Evolutionary conservation across 176 grass and related monocot genomes (phyloP).

Genomic region (Oryza meyeriana): DNA sequence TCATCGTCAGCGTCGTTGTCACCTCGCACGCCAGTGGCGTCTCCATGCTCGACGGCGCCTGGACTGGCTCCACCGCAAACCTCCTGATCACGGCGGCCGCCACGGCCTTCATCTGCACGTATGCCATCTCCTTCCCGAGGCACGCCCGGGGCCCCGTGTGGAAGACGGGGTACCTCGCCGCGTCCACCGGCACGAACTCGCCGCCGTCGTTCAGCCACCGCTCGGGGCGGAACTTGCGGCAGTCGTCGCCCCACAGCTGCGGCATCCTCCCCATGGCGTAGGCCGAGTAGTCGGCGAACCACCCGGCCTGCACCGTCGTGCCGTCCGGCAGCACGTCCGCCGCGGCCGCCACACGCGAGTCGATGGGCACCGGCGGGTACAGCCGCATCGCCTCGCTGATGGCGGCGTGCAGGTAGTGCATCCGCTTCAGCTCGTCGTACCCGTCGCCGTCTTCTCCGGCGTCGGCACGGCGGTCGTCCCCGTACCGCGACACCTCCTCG

Average conservation of each 20-base stretch:
- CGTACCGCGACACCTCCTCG: conserved; percentile 33
- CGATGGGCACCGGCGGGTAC: conserved; percentile 75
- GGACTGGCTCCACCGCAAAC: conserved; percentile 36
- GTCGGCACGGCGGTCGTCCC: neutral
- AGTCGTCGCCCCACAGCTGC: conserved; percentile 37
- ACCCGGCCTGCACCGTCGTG: conserved; percentile 54
- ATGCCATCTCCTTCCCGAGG: conserved; percentile 72
- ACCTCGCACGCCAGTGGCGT: conserved; percentile 44
- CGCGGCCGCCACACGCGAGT: conserved; percentile 37
- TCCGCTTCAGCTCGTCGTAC: conserved; percentile 42
- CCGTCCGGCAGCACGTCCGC: conserved; percentile 67
- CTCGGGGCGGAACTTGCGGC: too few relatives aligned
- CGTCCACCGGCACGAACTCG: neutral
- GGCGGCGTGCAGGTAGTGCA: conserved; percentile 63
- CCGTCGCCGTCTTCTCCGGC: neutral
- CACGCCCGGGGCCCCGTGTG: conserved; percentile 56
- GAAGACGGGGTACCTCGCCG: conserved; percentile 53
- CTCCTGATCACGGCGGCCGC: conserved; percentile 40
- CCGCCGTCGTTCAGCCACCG: too few relatives aligned
- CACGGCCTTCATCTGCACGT: conserved; percentile 75
- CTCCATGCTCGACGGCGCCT: conserved; percentile 2
- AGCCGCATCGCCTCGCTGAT: conserved; percentile 69
- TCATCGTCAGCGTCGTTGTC: conserved; percentile 48
- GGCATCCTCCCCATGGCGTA: conserved; percentile 71
- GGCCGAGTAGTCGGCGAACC: conserved; percentile 53